Percentiles rank a stretch among this genome's conserved stretches.
Evolutionary conservation across 2,329 filamentous ascomycete genomes (phyloP).

Genomic region (Aureobasidium sp.): DNA sequence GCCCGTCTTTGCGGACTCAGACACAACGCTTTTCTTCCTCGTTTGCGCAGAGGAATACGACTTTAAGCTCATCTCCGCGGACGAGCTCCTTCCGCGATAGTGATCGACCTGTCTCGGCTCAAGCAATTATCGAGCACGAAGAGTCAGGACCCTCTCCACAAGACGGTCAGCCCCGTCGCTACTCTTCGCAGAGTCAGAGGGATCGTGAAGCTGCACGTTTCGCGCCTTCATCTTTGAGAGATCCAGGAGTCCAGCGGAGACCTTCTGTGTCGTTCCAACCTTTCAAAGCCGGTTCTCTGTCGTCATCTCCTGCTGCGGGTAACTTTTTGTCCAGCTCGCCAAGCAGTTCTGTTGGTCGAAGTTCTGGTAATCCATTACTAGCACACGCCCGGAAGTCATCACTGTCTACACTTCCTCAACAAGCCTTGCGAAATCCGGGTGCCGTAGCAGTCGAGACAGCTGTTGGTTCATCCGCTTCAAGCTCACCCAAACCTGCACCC

Average conservation of each 20-base stretch:
- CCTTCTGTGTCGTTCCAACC: constrained; percentile 87
- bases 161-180: constrained; percentile 8
- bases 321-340: constrained; percentile 48
- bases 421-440: constrained; percentile 62
- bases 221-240: constrained; percentile 33
- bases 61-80: constrained; percentile 6
- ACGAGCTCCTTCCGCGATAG: constrained; percentile 14
- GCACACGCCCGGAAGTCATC: constrained; percentile 60
- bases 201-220: constrained; percentile 9
- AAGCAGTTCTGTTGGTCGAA: constrained; percentile 40
- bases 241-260: constrained; percentile 51
- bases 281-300: constrained; percentile 94
- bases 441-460: constrained; percentile 51
- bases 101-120: constrained; percentile 17
- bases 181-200: constrained; percentile 5
- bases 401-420: constrained; percentile 66
- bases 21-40: background rate
- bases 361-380: constrained; percentile 21
- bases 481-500: constrained; percentile 71
- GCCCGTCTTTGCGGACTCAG: background rate
- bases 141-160: background rate
- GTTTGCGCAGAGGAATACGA: background rate
- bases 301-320: constrained; percentile 67
- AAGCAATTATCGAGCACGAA: background rate
- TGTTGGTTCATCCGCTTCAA: constrained; percentile 59